Evolutionary conservation across 1,284 basidiomycete species (phyloP), one percentile per base, ranked within the genome.

Genomic region (Bondarzewia mesenterica): DNA sequence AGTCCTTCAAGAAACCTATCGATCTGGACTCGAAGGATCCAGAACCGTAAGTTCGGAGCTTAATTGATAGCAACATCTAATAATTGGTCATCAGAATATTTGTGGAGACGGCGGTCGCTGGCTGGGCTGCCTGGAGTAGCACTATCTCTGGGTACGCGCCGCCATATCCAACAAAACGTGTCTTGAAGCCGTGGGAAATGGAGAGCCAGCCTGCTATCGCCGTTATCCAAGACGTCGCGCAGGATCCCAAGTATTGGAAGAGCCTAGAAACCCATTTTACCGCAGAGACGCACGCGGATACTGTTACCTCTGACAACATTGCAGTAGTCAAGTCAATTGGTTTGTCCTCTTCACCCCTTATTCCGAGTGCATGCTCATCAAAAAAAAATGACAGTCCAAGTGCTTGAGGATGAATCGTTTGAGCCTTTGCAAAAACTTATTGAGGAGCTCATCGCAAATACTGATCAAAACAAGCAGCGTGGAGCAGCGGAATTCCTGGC

Each of bases 401-500:
- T 85, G 12, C 64, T 88, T 7, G 80, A 82, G 55, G 79, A 83
- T 55, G 77, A 78, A 52, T 80, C 82, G 10, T 75, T 83, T 44
- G 70, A 75, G 48, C 69, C 70, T 1, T 61, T 85, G 50, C 70
- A 67, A 52, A 77, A 78, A 1, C 72, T 70, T 1, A 57, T 85
- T 18, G 78, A 82, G 52, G 67, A 68, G 16, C 60, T 85, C 12
- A 65, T 86, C 15, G 60, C 60, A 7, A 69, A 82, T 52, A 73
- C 77, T 44, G 83, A 86, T 53, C 78, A 82, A 56, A 81, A 96
- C 66, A 89, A 91, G 67, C 92, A 93, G 59, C 77, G 93, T 35
- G 92, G 90, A 1, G 84, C 89, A 4, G 90, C 90, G 8, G 93
- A 97, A 67, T 71, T 95, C 40, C 61, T 94, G 6, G 86, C 86